Evolutionary conservation across 495 filamentous ascomycete species (phyloP), one percentile per base, ranked within the genome.

Genomic region (Penicillium canariense): DNA sequence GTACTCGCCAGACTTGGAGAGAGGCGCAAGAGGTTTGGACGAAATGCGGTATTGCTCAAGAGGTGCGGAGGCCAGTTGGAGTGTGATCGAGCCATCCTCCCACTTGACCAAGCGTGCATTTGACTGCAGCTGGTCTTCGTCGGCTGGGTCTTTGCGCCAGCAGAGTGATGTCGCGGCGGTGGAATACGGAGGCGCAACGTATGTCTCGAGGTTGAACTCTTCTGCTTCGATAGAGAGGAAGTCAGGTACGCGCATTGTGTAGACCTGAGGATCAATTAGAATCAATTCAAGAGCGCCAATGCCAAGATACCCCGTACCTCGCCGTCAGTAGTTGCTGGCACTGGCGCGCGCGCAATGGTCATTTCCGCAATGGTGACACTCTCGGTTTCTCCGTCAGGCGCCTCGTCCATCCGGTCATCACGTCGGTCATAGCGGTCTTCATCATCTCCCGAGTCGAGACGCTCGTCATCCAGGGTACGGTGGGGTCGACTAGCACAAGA

Each of bases 1-100:
- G 65, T 93, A 91, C 5, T 76, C 55, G 38, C 72, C 73, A 44
- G 76, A 77, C 15, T 82, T 82, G 58, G 78, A 79, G 32, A 84
- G 79, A 35, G 89, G 88, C 1, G 87, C 89, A 51, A 96, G 85
- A 3, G 79, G 68, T 71, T 92, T 93, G 57, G 81, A 82, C 51
- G 84, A 75, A 34, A 96, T 82, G 58, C 88, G 84, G 73, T 90
- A 96, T 60, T 96, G 90, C 56, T 88, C 85, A 45, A 78, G 77
- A 8, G 91, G 88, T 6, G 84, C 77, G 0, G 81, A 83, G 20
- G 84, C 87, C 30, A 90, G 73, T 62, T 90, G 87, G 9, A 97
- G 76, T 14, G 92, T 96, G 25, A 91, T 69, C 5, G 88, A 91
- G 32, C 90, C 90, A 62, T 96, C 90, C 54, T 87, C 88, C 90